Percentiles rank a stretch among this genome's conserved stretches.
These are phyloP conservation scores for Zygosaccharomyces sapae DNA, from an alignment of 1,139 yeast genomes.

Conservation along the genomic window DNA sequence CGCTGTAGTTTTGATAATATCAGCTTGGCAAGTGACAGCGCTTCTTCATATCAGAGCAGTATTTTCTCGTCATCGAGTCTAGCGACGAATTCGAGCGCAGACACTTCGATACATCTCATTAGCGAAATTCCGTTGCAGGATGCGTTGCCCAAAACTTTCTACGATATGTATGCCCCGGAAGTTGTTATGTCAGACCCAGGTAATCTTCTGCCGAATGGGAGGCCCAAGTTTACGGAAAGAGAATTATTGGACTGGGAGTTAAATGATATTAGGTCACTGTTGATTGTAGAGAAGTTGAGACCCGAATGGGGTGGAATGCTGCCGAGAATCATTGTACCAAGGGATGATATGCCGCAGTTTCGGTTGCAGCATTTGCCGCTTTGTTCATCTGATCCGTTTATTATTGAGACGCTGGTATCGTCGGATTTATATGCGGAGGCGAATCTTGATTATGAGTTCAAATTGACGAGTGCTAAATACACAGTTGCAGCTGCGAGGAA, in stretches of 20 bases:
- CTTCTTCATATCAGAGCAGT: constrained; percentile 29
- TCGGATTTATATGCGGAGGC: constrained; percentile 61
- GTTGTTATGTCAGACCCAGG: constrained; percentile 40
- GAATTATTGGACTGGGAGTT: constrained; percentile 60
- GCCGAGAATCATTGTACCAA: constrained; percentile 41
- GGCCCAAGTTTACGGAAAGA: constrained; percentile 58
- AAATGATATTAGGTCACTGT: constrained; percentile 58
- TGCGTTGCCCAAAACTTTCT: constrained; percentile 47
- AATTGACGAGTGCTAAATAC: constrained; percentile 54
- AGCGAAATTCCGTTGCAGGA: constrained; percentile 34
- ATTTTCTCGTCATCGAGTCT: constrained; percentile 31
- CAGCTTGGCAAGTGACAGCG: constrained; percentile 23
- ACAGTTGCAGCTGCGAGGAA: constrained; percentile 55
- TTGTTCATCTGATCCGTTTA: constrained; percentile 45
- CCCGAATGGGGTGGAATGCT: constrained; percentile 52
- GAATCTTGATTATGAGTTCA: constrained; percentile 48
- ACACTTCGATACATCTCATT: constrained; percentile 17
- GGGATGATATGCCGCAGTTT: constrained; percentile 29
- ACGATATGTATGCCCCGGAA: constrained; percentile 54
- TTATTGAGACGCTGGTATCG: constrained; percentile 46
- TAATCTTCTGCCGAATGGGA: constrained; percentile 45
- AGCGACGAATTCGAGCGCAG: constrained; percentile 19
- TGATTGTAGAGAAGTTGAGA: constrained; percentile 46
- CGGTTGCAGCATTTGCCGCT: constrained; percentile 48
- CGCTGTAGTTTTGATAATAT: constrained; percentile 14